A percentile compares a stretch with the other conserved stretches of the same genome.
Evolutionary conservation across 108 stramenopile species (phyloP).

Genomic region (Aurantiochytrium sp.): DNA sequence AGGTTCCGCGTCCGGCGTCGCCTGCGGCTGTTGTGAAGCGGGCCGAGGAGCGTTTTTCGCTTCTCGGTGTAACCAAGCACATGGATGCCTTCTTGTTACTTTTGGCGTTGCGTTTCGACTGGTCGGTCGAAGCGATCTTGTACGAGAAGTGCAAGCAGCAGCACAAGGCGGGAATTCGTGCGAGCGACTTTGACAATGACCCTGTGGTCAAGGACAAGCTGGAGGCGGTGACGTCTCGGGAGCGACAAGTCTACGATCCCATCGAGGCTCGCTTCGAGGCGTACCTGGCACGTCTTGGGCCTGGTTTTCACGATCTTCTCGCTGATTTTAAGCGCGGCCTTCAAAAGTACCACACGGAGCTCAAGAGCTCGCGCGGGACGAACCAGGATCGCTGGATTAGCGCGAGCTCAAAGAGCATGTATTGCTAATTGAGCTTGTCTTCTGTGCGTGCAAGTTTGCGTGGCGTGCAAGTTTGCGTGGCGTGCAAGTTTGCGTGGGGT

Average conservation of each 20-base stretch:
- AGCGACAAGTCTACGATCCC: background rate
- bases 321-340: background rate
- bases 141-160: background rate
- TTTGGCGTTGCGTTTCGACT: background rate
- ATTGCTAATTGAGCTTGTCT: background rate
- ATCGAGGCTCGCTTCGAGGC: background rate
- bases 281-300: background rate
- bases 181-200: background rate
- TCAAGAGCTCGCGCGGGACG: background rate
- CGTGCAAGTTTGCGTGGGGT: too few relatives aligned
- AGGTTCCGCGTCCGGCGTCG: background rate
- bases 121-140: background rate
- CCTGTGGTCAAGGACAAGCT: background rate
- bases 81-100: background rate
- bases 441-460: too few relatives aligned
- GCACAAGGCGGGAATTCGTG: background rate
- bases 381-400: background rate
- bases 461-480: too few relatives aligned
- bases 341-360: background rate
- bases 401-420: background rate
- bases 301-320: background rate
- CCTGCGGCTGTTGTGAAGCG: background rate
- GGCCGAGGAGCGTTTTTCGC: background rate
- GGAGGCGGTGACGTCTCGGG: background rate
- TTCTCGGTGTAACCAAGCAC: background rate